These are phyloP conservation scores for Vigna unguiculata DNA, from an alignment of 306 rosid genomes.

Conservation along the genomic window DNA sequence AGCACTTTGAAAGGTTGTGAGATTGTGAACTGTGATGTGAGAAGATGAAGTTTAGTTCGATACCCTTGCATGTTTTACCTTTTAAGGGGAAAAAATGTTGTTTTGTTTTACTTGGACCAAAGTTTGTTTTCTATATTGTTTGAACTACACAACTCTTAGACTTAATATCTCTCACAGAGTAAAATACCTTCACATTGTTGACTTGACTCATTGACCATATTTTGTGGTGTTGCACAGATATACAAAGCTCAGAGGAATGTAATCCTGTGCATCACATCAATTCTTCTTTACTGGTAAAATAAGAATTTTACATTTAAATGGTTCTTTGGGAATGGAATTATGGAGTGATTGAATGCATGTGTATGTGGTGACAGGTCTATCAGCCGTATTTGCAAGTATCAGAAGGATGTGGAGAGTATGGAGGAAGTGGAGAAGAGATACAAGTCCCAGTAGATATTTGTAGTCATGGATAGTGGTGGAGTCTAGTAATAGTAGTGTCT, in stretches of 20 bases:
- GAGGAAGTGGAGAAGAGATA: slow-evolving; percentile 91
- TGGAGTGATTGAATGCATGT: slow-evolving; percentile 14
- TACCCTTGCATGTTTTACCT: no score
- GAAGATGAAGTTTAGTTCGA: no score
- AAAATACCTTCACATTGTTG: not conserved
- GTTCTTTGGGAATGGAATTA: slow-evolving; percentile 22
- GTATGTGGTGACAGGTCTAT: slow-evolving; percentile 68
- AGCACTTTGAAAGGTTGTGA: slow-evolving; percentile 3
- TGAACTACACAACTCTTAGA: no score
- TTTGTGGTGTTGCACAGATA: slow-evolving; percentile 58
- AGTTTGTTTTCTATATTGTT: no score
- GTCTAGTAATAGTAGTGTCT: slow-evolving; percentile 21
- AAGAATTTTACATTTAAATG: slow-evolving; percentile 20
- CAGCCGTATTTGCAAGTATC: slow-evolving; percentile 71
- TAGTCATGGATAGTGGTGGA: slow-evolving; percentile 27
- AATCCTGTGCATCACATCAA: slow-evolving; percentile 74
- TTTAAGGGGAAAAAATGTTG: no score
- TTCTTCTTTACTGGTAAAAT: slow-evolving; percentile 88
- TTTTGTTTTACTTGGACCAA: no score
- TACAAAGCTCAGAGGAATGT: slow-evolving; percentile 97
- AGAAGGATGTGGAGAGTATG: slow-evolving; percentile 76
- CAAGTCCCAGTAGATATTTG: slow-evolving; percentile 66
- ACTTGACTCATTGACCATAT: slow-evolving; percentile 39
- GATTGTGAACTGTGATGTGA: not conserved
- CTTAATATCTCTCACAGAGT: no score